Conservation (phyloP, 2,329 filamentous ascomycete species). For the Penicillium sp. region DNA sequence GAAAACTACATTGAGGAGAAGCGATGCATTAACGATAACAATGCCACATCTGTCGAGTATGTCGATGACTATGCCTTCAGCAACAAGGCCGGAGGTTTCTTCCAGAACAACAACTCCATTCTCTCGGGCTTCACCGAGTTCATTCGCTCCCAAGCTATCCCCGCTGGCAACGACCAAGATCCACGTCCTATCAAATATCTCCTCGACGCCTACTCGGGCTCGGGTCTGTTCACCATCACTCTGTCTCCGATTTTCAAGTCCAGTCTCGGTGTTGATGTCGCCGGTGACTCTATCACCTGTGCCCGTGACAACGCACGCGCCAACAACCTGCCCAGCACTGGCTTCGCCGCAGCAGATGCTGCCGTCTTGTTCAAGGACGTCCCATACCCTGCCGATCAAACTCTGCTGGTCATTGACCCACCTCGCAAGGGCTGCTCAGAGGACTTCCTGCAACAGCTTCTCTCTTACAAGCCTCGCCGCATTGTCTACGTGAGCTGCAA, state of each 20-base stretch:
- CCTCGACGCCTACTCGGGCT: conserved; percentile 96
- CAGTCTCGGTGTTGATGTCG: conserved; percentile 88
- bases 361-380: conserved; percentile 76
- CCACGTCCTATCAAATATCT: conserved; percentile 70
- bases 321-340: conserved; percentile 74
- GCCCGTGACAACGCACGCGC: conserved; percentile 75
- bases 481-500: conserved; percentile 97
- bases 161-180: conserved; percentile 37
- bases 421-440: conserved; percentile 92
- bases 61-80: conserved; percentile 80
- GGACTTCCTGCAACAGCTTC: conserved; percentile 76
- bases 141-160: conserved; percentile 76
- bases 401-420: conserved; percentile 93
- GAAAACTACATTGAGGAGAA: conserved; percentile 72
- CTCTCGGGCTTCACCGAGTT: conserved; percentile 82
- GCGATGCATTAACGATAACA: conserved; percentile 83
- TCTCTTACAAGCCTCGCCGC: conserved; percentile 72
- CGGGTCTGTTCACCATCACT: conserved; percentile 94
- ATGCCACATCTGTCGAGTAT: conserved; percentile 81
- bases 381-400: conserved; percentile 72
- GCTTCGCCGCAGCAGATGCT: conserved; percentile 88
- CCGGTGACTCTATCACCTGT: conserved; percentile 71
- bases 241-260: conserved; percentile 77
- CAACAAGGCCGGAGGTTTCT: conserved; percentile 92
- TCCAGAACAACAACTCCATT: conserved; percentile 99